Evolutionary conservation across 768 basidiomycete genomes (phyloP).

Genomic region (Naganishia vaughanmartiniae): DNA sequence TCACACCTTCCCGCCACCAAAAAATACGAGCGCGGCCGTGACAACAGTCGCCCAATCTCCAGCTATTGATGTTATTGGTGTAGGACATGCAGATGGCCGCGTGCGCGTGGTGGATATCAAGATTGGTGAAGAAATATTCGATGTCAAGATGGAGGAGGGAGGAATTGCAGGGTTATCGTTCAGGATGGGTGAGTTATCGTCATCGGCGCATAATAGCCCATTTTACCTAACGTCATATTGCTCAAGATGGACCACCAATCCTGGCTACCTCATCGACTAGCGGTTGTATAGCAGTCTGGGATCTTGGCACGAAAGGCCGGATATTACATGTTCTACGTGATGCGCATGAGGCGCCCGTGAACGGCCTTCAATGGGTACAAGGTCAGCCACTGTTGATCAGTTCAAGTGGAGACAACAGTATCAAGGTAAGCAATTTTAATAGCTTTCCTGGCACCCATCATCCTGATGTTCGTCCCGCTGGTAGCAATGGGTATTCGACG

Average conservation of each 20-base stretch:
- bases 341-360: constrained; percentile 83
- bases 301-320: constrained; percentile 75
- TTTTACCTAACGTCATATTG: not conserved
- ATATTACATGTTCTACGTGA: constrained; percentile 79
- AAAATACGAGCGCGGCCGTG: constrained; percentile 57
- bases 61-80: constrained; percentile 91
- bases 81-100: constrained; percentile 83
- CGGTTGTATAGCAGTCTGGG: constrained; percentile 91
- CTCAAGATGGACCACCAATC: constrained; percentile 76
- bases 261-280: constrained; percentile 81
- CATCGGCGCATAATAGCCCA: not conserved
- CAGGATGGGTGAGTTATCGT: constrained; percentile 67
- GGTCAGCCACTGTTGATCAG: constrained; percentile 87
- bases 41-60: constrained; percentile 84
- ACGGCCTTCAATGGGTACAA: constrained; percentile 82
- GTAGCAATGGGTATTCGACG: constrained; percentile 98
- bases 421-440: constrained; percentile 64
- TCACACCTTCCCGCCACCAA: constrained; percentile 66
- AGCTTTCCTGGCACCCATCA: too few relatives aligned
- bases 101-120: constrained; percentile 86
- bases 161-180: constrained; percentile 71
- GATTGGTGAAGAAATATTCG: constrained; percentile 80
- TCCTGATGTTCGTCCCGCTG: not conserved
- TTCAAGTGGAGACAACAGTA: constrained; percentile 88
- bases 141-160: constrained; percentile 73